Evolutionary conservation across 148 eudicot species (phyloP), one percentile per base, ranked within the genome.

Genomic region (Cornus suecica): DNA sequence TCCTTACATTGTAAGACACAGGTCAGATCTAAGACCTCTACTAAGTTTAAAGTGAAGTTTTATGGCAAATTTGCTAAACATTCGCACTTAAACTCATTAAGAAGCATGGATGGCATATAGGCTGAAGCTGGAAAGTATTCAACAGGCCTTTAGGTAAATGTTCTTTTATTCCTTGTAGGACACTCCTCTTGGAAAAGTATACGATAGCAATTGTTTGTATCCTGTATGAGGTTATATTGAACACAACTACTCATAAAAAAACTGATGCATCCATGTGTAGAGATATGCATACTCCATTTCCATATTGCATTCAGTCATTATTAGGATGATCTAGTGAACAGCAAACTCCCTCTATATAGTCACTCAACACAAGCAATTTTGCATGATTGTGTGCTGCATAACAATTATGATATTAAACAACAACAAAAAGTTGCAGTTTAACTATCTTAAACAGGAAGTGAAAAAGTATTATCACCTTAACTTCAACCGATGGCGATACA

Each of bases 381-480:
- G n/a, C n/a, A n/a, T n/a, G n/a, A n/a, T n/a, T n/a, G 23, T 58
- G 24, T 22, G 24, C 24, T 58, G 62, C 62, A 58, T 25, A 58
- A 20, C 23, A 22, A 22, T 18, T 58, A 48, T 48, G 13, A 11
- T 11, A 11, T 48, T 48, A 14, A 16, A 48, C 20, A 13, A 48
- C 3, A 25, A n/a, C 1, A 58, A 4, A 58, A 18, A 4, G 2
- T 22, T 58, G 62, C 62, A 32, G 10, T 41, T 32, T n/a, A 37
- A 64, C 60, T 60, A 37, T 73, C 16, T n/a, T n/a, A 79, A 62
- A 37, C 68, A 23, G 41, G 60, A 15, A 73, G 23, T 26, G 45
- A 74, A 16, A 37, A 24, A 70, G 66, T 27, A 13, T 13, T 76
- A 80, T 81, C 82, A 94, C 98, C 97, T 92, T 88, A 77, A 76